phyloP scores from a whole-genome alignment of 768 basidiomycete genomes.

The Tricholoma sp. region DNA sequence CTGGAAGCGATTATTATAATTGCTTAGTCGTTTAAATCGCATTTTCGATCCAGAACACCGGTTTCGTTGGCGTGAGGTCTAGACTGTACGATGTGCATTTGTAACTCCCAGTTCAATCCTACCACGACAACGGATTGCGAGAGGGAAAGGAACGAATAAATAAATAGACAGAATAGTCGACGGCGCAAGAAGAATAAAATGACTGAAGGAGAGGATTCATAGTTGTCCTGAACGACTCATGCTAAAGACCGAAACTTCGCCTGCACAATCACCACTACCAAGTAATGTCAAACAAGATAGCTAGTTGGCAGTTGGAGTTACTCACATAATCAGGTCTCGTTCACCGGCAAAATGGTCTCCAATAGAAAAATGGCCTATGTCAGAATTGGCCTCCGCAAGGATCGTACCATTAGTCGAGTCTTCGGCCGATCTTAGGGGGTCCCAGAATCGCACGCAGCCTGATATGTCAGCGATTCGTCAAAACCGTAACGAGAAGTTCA shows the following conservation, averaged over 20 bases:
- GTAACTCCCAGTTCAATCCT: no score
- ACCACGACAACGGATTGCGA: no score
- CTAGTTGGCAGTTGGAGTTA: constrained; percentile 11
- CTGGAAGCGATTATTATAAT: no score
- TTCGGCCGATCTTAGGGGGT: constrained; percentile 38
- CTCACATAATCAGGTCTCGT: constrained; percentile 56
- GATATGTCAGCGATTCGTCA: constrained; percentile 6
- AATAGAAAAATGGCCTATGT: constrained; percentile 53
- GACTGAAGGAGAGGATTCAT: neutral
- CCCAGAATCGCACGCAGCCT: constrained; percentile 74
- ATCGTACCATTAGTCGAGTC: constrained; percentile 39
- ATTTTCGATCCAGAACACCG: no score
- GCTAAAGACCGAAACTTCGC: constrained; percentile 44
- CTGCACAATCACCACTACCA: constrained; percentile 43
- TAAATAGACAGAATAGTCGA: no score
- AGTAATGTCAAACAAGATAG: neutral
- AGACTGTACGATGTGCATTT: no score
- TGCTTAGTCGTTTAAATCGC: no score
- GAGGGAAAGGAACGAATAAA: no score
- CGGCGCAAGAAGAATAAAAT: neutral
- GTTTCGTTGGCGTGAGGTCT: no score
- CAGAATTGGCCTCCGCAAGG: constrained; percentile 49
- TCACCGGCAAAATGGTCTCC: constrained; percentile 52
- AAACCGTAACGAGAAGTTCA: neutral
- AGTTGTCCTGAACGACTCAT: neutral